Evolutionary conservation across 371 early-diverging fungal genomes (phyloP).

Genomic region (Lichtheimia ornata): DNA sequence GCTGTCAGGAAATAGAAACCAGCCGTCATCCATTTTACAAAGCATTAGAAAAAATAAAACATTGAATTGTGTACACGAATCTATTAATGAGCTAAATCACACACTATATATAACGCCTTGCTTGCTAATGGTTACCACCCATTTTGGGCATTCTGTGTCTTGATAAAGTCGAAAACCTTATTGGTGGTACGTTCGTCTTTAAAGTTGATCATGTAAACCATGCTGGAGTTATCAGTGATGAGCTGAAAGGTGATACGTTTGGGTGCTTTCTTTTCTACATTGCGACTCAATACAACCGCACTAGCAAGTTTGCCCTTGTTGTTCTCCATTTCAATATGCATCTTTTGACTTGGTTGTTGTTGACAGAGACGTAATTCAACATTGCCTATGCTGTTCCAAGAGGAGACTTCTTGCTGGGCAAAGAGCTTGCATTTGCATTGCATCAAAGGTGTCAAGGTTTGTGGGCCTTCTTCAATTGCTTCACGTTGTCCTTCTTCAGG

Average conservation of each 20-base stretch:
- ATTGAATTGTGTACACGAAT: neutral
- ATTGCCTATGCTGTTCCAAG: conserved; percentile 45
- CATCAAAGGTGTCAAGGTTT: conserved; percentile 40
- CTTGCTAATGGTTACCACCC: conserved; percentile 26
- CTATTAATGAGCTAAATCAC: neutral
- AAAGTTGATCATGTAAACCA: conserved; percentile 50
- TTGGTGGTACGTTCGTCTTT: conserved; percentile 42
- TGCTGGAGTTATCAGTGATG: conserved; percentile 32
- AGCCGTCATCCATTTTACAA: conserved; percentile 1
- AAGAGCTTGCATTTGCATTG: conserved; percentile 46
- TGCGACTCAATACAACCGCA: conserved; percentile 41
- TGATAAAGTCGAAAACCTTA: conserved; percentile 43
- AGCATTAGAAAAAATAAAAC: conserved; percentile 2
- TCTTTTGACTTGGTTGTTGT: conserved; percentile 42
- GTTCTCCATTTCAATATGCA: conserved; percentile 49
- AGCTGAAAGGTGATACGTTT: conserved; percentile 45
- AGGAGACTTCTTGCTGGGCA: conserved; percentile 39
- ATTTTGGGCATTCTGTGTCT: conserved; percentile 36
- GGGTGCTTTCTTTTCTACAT: conserved; percentile 34
- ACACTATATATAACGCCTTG: neutral
- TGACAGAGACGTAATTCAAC: conserved; percentile 38
- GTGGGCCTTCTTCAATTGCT: conserved; percentile 36
- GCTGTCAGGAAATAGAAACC: conserved; percentile 22
- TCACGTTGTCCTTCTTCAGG: conserved; percentile 13
- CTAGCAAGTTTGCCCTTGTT: conserved; percentile 38